Conservation (phyloP, 2,329 filamentous ascomycete genomes). For the Didymella keratinophila region DNA sequence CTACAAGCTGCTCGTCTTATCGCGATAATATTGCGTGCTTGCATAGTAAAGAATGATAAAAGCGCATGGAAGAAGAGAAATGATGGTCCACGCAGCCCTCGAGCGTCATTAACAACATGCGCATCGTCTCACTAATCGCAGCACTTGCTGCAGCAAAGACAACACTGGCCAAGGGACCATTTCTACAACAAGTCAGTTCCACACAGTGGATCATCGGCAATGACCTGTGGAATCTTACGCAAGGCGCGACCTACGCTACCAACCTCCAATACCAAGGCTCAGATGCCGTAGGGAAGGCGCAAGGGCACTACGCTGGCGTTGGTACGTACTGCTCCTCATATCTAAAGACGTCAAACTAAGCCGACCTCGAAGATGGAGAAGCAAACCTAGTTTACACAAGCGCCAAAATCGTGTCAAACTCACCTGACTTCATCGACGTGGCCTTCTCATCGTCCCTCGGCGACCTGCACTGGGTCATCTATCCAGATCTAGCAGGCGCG, state of each 20-base stretch:
- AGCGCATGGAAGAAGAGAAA: background rate
- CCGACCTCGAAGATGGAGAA: conserved; percentile 40
- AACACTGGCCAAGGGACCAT: conserved; percentile 24
- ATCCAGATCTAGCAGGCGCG: conserved; percentile 54
- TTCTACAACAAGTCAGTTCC: conserved; percentile 28
- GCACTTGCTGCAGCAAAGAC: conserved; percentile 2
- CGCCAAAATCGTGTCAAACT: conserved; percentile 43
- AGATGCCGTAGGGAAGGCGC: conserved; percentile 46
- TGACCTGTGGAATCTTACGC: conserved; percentile 48
- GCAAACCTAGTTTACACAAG: conserved; percentile 55
- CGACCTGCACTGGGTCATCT: conserved; percentile 60
- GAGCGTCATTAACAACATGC: conserved; percentile 3
- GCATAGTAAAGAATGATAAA: background rate
- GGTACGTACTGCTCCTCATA: conserved; percentile 27
- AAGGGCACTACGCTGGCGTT: conserved; percentile 51
- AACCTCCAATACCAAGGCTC: conserved; percentile 47
- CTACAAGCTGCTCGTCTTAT: conserved; percentile 4
- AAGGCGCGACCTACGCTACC: conserved; percentile 40
- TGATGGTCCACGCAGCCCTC: background rate
- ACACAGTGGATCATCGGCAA: conserved; percentile 44
- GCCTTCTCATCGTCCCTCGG: conserved; percentile 54
- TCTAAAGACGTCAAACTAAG: background rate
- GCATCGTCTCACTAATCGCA: conserved; percentile 3
- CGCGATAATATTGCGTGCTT: conserved; percentile 15
- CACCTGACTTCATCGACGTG: conserved; percentile 54